These are phyloP conservation scores for Cyclocybe cylindracea DNA, from an alignment of 768 basidiomycete genomes.

Conservation along the genomic window DNA sequence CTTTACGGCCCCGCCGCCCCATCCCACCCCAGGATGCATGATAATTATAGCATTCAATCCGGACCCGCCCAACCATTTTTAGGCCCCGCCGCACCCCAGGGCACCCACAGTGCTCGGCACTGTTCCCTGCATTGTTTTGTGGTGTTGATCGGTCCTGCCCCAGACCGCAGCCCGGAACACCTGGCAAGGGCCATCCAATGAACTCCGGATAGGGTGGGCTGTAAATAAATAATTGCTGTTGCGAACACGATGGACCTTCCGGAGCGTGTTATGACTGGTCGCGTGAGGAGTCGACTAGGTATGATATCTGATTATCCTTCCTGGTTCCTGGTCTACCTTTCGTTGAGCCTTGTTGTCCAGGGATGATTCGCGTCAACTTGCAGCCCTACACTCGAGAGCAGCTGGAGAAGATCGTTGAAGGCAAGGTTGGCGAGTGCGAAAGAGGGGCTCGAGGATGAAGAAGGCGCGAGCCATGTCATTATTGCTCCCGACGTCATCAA, in stretches of 20 bases:
- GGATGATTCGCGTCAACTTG: slow-evolving; percentile 92
- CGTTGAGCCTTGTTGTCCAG: slow-evolving; percentile 34
- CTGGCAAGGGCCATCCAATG: no score
- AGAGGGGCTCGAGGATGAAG: slow-evolving; percentile 47
- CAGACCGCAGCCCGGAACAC: no score
- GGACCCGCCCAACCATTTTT: no score
- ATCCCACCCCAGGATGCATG: no score
- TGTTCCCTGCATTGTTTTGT: no score
- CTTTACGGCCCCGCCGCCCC: no score
- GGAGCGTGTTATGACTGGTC: slow-evolving; percentile 88
- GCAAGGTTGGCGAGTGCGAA: slow-evolving; percentile 68
- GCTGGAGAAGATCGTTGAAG: slow-evolving; percentile 83
- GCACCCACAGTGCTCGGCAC: no score
- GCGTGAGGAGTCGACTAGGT: slow-evolving; percentile 93
- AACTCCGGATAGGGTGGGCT: no score
- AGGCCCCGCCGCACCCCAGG: no score
- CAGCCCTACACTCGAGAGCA: slow-evolving; percentile 81
- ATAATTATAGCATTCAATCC: no score
- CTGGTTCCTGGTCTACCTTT: not conserved
- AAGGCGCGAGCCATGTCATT: slow-evolving; percentile 41
- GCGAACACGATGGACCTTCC: slow-evolving; percentile 99
- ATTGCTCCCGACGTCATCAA: slow-evolving; percentile 74
- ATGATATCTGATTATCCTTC: slow-evolving; percentile 26
- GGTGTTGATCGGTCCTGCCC: no score
- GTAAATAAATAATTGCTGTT: no score